Base-by-base conservation (phyloP, 2,329 filamentous ascomycete species). In the Ceratocystis cacaofunesta region DNA sequence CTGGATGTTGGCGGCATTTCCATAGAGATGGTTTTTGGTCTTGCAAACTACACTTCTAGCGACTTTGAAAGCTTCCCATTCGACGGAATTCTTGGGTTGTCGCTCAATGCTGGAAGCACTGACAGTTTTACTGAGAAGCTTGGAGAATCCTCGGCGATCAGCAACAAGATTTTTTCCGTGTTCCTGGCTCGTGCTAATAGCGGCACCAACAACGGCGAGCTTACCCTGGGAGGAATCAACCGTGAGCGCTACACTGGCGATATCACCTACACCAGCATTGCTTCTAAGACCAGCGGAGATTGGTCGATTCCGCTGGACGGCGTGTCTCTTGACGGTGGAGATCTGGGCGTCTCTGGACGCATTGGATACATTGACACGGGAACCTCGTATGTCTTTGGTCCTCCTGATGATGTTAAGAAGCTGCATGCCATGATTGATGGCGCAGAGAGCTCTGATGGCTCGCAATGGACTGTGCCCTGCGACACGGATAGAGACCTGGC, bases 61-160 rank as follows among this genome's bases (percentile, higher is more conserved):
- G 85, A 94, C 69, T 95, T 96, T 73, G 75, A 78, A 32, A 81
- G 82, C 63, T 95, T 92, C 70, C 87, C 89, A 1, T 91, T 95
- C 74, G 91, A 96, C 73, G 91, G 91, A 28, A 95, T 96, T 61
- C 77, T 96, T 2, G 91, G 90, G 3, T 76, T 95, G 28, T 87
- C 88, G 17, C 85, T 86, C 70, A 81, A 80, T 68, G 76, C 79
- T 10, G 81, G 81, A 2, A 78, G 77, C 44, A 80, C 81, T 4
- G 82, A 87, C 22, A 89, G 85, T 57, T 85, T 94, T 70, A 78
- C 94, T 72, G 78, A 86, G 48, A 76, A 80, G 1, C 75, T 95
- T 57, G 77, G 78, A 17, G 71, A 80, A 1, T 78, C 81, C n/a
- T 72, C 82, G 4, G 90, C 89, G 71, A 73, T 92, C 22, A 28